These are phyloP conservation scores for Vitis labrusca DNA, from an alignment of 164 flowering plant species.

Conservation along the genomic window DNA sequence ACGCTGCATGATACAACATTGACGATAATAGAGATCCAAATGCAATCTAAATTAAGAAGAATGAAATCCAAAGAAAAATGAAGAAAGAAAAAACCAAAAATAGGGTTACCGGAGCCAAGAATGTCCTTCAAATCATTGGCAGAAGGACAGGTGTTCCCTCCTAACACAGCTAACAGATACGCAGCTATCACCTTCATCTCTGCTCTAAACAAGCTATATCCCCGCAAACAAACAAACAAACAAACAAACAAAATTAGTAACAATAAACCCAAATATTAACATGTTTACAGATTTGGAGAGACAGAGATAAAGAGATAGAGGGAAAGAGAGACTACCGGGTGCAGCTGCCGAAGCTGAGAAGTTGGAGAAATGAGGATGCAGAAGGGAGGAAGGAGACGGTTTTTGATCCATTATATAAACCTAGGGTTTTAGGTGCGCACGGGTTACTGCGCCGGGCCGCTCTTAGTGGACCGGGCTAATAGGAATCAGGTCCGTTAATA, in stretches of 20 bases:
- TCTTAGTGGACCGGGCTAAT: too few species aligned
- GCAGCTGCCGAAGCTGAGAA: too few species aligned
- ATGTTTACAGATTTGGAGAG: too few species aligned
- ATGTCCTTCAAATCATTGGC: conserved; percentile 14
- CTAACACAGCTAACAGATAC: conserved; percentile 18
- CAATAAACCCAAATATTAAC: neutral
- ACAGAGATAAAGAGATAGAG: too few species aligned
- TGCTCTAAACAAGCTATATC: neutral
- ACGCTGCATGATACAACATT: too few species aligned
- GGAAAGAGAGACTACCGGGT: too few species aligned
- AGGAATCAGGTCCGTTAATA: too few species aligned
- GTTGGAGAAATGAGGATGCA: too few species aligned
- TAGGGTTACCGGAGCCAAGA: conserved; percentile 14
- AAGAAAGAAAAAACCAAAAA: neutral
- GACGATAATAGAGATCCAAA: neutral
- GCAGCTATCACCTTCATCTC: conserved; percentile 22
- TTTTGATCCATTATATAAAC: too few species aligned
- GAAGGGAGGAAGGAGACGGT: too few species aligned
- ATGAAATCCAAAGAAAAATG: neutral
- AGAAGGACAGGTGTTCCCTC: conserved; percentile 20
- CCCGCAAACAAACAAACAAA: neutral
- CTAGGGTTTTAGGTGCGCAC: too few species aligned
- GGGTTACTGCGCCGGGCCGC: too few species aligned
- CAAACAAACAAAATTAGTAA: neutral
- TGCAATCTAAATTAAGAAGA: neutral